These are phyloP conservation scores for Umbelopsis vinacea DNA, from an alignment of 192 early-diverging fungal genomes.

Conservation along the genomic window DNA sequence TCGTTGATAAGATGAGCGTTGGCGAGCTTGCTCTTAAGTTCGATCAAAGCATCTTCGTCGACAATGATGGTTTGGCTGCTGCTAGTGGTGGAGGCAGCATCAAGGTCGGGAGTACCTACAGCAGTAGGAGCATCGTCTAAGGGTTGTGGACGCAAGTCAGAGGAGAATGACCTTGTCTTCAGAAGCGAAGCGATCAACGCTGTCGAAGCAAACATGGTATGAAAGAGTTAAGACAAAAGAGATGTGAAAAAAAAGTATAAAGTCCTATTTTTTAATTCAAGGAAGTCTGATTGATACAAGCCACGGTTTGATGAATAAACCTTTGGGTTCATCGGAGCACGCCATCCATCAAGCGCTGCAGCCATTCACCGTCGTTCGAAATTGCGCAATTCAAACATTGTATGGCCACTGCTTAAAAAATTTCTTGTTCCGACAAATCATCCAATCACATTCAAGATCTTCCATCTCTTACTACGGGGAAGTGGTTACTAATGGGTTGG, in stretches of 20 bases:
- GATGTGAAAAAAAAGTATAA: conserved; percentile 15
- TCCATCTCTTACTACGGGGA: neutral
- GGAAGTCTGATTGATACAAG: neutral
- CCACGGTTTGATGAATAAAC: conserved; percentile 3
- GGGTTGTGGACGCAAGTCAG: neutral
- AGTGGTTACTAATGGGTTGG: too few species aligned
- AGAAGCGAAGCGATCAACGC: conserved; percentile 42
- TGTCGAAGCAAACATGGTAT: conserved; percentile 42
- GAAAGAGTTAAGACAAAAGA: conserved; percentile 3
- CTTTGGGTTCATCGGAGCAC: conserved; percentile 15
- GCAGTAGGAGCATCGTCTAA: conserved; percentile 3
- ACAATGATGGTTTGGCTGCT: conserved; percentile 42
- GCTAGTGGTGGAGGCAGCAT: conserved; percentile 27
- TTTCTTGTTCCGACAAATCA: neutral
- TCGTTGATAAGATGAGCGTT: conserved; percentile 23
- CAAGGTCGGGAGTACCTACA: conserved; percentile 25
- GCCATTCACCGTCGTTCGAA: conserved; percentile 29
- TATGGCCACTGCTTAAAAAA: neutral
- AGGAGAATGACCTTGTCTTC: conserved; percentile 25
- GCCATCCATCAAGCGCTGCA: conserved; percentile 18
- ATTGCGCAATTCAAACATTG: conserved; percentile 34
- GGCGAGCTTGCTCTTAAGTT: conserved; percentile 28
- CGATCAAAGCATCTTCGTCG: conserved; percentile 30
- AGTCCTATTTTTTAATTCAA: conserved; percentile 12
- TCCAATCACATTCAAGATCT: conserved; percentile 2